phyloP scores from a whole-genome alignment of 225 moss, liverwort and hornwort species.

The Marchantia polymorpha region DNA sequence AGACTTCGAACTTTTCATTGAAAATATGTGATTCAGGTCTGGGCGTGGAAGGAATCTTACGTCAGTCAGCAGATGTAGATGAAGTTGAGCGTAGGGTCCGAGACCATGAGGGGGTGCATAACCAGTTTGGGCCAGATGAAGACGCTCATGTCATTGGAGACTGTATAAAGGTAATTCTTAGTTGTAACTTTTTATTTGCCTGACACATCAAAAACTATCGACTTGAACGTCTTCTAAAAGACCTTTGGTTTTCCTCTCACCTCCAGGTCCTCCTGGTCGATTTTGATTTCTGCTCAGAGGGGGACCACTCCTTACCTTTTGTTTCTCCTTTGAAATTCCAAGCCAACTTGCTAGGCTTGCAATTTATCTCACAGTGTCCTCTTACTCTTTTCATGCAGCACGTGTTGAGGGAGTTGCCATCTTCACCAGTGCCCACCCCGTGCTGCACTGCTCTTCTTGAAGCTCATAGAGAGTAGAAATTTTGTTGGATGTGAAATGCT shows the following conservation, averaged over 20 bases:
- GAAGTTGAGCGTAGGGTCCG: conserved; percentile 93
- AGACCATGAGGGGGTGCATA: conserved; percentile 86
- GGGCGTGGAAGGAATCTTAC: conserved; percentile 87
- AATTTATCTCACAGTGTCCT: neutral
- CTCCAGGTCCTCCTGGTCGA: neutral
- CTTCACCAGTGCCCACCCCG: conserved; percentile 86
- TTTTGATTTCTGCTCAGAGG: neutral
- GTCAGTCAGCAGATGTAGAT: conserved; percentile 95
- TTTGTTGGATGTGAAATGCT: neutral
- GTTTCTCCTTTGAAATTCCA: neutral
- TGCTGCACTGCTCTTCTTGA: conserved; percentile 98
- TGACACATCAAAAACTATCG: neutral
- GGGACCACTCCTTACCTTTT: neutral
- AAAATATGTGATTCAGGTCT: conserved; percentile 45
- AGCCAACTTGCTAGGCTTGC: neutral
- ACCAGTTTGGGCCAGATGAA: conserved; percentile 78
- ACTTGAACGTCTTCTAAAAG: no score
- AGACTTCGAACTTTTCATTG: neutral
- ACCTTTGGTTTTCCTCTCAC: neutral
- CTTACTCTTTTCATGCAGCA: conserved; percentile 50
- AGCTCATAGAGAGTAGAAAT: conserved; percentile 60
- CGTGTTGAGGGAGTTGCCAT: conserved; percentile 88
- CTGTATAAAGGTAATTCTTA: conserved; percentile 74
- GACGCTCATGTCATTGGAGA: conserved; percentile 98
- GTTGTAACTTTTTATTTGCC: neutral